Evolutionary conservation across 352 stramenopile genomes (phyloP).

Genomic region (Globisporangium viniferum): DNA sequence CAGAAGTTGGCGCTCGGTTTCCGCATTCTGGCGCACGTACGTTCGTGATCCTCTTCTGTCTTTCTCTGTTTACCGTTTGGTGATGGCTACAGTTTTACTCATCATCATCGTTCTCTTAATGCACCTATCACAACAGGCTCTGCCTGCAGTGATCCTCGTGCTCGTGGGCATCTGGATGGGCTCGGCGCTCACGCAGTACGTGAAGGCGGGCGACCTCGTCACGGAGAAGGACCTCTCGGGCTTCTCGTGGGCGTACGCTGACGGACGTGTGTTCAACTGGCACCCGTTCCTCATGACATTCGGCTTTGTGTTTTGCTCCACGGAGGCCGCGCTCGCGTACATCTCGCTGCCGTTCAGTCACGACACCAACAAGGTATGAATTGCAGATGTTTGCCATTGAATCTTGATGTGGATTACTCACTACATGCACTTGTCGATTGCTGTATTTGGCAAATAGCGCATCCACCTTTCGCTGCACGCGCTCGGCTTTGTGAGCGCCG

Average conservation of each 20-base stretch:
- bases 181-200: constrained; percentile 54
- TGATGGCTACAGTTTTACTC: not conserved
- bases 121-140: constrained; percentile 21
- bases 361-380: constrained; percentile 56
- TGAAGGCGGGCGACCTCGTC: constrained; percentile 38
- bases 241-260: constrained; percentile 63
- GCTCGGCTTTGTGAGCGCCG: constrained; percentile 53
- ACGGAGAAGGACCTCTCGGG: constrained; percentile 44
- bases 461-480: constrained; percentile 74
- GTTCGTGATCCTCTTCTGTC: not conserved
- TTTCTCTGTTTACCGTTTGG: too few species aligned
- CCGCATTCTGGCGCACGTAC: not conserved
- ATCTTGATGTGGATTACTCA: not conserved
- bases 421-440: not conserved
- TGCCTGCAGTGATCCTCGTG: constrained; percentile 56
- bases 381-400: not conserved
- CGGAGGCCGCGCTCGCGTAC: constrained; percentile 63
- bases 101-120: not conserved
- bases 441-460: constrained; percentile 22
- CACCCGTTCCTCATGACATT: constrained; percentile 86
- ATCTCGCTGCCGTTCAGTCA: constrained; percentile 65
- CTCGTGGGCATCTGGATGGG: constrained; percentile 79
- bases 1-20: constrained; percentile 5
- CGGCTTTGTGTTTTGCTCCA: constrained; percentile 78
- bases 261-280: constrained; percentile 83